Conservation (phyloP, 257 asterid species). For the Fraxinus cuspidata region DNA sequence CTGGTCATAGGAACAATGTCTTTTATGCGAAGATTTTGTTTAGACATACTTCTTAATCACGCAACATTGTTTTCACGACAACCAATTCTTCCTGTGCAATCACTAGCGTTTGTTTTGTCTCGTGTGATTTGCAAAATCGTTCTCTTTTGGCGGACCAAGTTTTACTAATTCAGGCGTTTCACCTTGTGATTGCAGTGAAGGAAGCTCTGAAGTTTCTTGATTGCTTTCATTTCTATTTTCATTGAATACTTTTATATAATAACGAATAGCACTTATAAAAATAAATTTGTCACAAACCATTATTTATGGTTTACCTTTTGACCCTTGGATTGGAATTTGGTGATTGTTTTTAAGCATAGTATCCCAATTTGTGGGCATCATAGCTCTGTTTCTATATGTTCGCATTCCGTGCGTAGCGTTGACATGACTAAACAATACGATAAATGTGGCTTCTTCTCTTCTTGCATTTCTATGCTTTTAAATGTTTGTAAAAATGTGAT, state of each 20-base stretch:
- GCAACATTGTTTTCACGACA: no score
- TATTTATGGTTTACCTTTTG: background rate
- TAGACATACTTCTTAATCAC: no score
- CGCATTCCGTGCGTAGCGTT: no score
- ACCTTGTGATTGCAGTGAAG: constrained; percentile 29
- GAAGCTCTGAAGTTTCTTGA: constrained; percentile 16
- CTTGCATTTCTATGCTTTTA: no score
- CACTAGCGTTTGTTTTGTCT: background rate
- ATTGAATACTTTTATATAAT: constrained; percentile 10
- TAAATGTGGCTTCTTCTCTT: no score
- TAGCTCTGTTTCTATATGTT: background rate
- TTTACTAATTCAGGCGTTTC: constrained; percentile 6
- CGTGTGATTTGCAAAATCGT: background rate
- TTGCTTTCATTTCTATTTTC: constrained; percentile 19
- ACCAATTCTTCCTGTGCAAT: background rate
- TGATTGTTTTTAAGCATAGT: background rate
- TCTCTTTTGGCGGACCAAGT: background rate
- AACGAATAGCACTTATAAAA: constrained; percentile 16
- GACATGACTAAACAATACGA: no score
- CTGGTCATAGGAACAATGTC: no score
- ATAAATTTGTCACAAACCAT: constrained; percentile 1
- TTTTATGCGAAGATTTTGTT: no score
- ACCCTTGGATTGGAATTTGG: background rate
- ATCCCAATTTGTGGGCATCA: background rate
- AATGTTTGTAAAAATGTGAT: no score